Conservation (phyloP, 306 rosid genomes). For the Carpinus viminea region DNA sequence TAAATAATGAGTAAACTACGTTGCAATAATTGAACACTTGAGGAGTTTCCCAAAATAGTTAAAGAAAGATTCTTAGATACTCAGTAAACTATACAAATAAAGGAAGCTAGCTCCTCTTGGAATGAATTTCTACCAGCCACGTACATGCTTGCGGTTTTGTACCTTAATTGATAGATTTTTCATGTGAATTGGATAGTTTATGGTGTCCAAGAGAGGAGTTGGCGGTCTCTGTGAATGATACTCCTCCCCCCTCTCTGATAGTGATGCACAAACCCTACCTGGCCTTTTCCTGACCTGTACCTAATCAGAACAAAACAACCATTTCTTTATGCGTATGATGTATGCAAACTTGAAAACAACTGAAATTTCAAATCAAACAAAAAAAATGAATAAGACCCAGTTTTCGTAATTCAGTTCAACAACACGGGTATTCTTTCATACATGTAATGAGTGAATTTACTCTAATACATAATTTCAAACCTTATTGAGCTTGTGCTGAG, state of each 20-base stretch:
- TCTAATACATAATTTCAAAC: constrained; percentile 20
- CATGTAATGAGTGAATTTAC: constrained; percentile 8
- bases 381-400: constrained; percentile 23
- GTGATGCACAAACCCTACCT: constrained; percentile 65
- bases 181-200: constrained; percentile 93
- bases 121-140: background rate
- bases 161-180: constrained; percentile 93
- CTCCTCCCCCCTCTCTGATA: constrained; percentile 69
- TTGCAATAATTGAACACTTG: background rate
- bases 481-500: constrained; percentile 49
- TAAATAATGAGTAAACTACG: background rate
- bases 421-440: constrained; percentile 21
- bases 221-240: constrained; percentile 80
- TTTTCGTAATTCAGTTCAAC: background rate
- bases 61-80: background rate
- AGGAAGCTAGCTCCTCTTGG: background rate
- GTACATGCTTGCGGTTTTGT: constrained; percentile 12
- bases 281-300: constrained; percentile 56
- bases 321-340: constrained; percentile 28
- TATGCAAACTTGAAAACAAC: constrained; percentile 11
- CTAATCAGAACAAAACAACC: constrained; percentile 29
- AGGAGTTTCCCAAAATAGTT: background rate
- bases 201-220: constrained; percentile 87
- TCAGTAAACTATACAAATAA: constrained; percentile 7
- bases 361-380: background rate